Percentiles rank a stretch among this genome's conserved stretches.
These are phyloP conservation scores for Spergularia marina DNA, from an alignment of 148 eudicot genomes.

Conservation along the genomic window DNA sequence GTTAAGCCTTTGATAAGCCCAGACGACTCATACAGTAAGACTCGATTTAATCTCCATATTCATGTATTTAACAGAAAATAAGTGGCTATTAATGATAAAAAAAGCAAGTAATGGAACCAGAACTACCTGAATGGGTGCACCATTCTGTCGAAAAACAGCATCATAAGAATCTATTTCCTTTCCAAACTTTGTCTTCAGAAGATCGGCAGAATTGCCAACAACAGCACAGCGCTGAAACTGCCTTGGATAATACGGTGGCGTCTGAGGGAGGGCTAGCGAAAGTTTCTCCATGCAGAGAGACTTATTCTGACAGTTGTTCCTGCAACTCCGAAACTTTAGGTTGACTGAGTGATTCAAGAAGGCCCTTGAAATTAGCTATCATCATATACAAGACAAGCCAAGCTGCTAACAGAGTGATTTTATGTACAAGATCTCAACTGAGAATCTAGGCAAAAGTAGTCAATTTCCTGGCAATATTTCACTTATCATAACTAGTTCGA, in stretches of 20 bases:
- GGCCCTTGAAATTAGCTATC: neutral
- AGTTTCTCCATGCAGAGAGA: slow-evolving; percentile 94
- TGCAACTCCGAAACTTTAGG: slow-evolving; percentile 35
- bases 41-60: too few species aligned
- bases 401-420: neutral
- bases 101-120: slow-evolving; percentile 7
- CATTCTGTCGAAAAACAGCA: slow-evolving; percentile 84
- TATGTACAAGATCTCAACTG: neutral
- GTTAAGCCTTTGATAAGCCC: too few species aligned
- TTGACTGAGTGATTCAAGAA: neutral
- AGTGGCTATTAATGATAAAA: neutral
- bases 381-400: neutral
- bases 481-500: neutral
- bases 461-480: neutral
- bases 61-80: too few species aligned
- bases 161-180: slow-evolving; percentile 88
- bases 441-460: neutral
- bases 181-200: slow-evolving; percentile 86
- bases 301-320: slow-evolving; percentile 73
- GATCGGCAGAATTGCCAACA: slow-evolving; percentile 96
- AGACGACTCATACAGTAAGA: too few species aligned
- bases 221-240: slow-evolving; percentile 86
- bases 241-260: slow-evolving; percentile 81
- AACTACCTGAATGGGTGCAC: slow-evolving; percentile 90
- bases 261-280: slow-evolving; percentile 78